Conservation (phyloP, 129 eudicot species). For the Solidago caesia region DNA sequence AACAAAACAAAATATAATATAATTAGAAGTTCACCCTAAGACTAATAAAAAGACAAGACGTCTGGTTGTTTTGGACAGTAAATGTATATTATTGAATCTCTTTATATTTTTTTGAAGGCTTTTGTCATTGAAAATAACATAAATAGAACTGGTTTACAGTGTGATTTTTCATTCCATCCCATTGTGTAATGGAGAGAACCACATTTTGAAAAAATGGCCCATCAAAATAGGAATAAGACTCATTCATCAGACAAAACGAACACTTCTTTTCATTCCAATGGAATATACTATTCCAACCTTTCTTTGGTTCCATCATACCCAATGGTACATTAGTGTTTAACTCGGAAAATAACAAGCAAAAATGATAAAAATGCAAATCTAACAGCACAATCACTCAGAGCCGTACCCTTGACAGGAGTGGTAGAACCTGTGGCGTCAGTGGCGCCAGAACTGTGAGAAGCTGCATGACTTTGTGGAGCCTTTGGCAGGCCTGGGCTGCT, state of each 20-base stretch:
- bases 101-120: not conserved
- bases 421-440: conserved; percentile 44
- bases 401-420: conserved; percentile 69
- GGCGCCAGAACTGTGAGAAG: conserved; percentile 32
- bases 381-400: not conserved
- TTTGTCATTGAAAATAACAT: not conserved
- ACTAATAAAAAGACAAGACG: too few species aligned
- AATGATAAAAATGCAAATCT: not conserved
- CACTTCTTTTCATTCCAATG: too few species aligned
- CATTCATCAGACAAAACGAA: too few species aligned
- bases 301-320: too few species aligned
- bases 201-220: too few species aligned
- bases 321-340: not conserved
- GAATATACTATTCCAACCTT: too few species aligned
- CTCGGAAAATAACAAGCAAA: not conserved
- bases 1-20: too few species aligned
- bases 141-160: not conserved
- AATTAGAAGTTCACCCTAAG: too few species aligned
- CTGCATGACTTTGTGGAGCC: conserved; percentile 49
- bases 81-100: not conserved
- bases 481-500: conserved; percentile 56
- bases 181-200: too few species aligned
- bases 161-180: not conserved
- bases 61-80: not conserved
- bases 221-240: too few species aligned